Evolutionary conservation across 2,329 filamentous ascomycete species (phyloP), one percentile per base, ranked within the genome.

Genomic region (Dactylellina cionopaga): DNA sequence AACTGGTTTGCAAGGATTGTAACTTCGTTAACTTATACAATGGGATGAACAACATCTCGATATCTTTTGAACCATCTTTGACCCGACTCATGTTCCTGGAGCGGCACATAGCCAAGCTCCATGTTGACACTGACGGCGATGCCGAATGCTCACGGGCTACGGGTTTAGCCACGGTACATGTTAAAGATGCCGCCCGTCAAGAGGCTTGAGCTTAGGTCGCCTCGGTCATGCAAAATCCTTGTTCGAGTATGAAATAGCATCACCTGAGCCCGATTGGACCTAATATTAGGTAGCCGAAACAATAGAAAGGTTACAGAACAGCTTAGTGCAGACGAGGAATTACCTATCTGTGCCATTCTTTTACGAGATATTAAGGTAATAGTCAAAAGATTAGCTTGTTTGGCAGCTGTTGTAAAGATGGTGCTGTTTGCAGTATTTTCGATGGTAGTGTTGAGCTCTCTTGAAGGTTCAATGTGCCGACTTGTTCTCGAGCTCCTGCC

Each of bases 331-430:
- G n/a, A n/a, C n/a, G 27, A 9, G 19, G 10, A 33, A 13, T 13
- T 51, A 31, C 46, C 46, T 33, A 33, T 33, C 27, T 19, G n/a
- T 51, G 35, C 6, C 46, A 49, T 39, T 49, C 24, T 31, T 47
- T 62, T 62, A 62, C 56, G 56, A 62, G 43, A 62, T 62, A 41
- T 41, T 62, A 51, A 15, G 44, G 43, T 62, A 62, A 62, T 62
- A n/a, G 27, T 10, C 25, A 7, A 27, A 33, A 11, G 19, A 51
- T 51, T 51, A 33, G 46, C n/a, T 11, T 2, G 7, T 29, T 29
- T 5, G n/a, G 10, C 24, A n/a, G 9, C n/a, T 15, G 10, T 11
- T 10, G 10, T 13, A 11, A 4, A 7, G 11, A 47, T 47, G 24
- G n/a, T n/a, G n/a, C n/a, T n/a, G n/a, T n/a, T n/a, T n/a, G n/a